These are phyloP conservation scores for Mucor circinelloides DNA, from an alignment of 371 early-diverging fungal species.

Conservation along the genomic window DNA sequence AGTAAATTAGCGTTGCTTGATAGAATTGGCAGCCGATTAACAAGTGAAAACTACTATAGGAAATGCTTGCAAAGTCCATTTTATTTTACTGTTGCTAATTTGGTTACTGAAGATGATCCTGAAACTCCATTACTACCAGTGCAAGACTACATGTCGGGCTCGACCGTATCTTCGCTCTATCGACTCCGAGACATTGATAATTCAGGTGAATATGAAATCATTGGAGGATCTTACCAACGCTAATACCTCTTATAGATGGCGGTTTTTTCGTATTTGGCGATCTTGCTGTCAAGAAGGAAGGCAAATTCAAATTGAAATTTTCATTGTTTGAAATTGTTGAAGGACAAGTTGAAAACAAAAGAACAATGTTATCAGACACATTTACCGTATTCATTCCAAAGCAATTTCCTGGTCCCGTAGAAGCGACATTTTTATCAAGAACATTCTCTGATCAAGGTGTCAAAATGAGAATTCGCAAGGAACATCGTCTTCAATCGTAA, in stretches of 20 bases:
- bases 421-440: constrained; percentile 82
- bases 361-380: constrained; percentile 65
- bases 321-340: constrained; percentile 75
- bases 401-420: constrained; percentile 86
- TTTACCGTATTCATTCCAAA: constrained; percentile 85
- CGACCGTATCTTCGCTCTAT: constrained; percentile 83
- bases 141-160: constrained; percentile 55
- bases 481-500: constrained; percentile 35
- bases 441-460: constrained; percentile 92
- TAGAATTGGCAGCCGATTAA: not conserved
- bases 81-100: constrained; percentile 46
- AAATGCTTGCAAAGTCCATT: constrained; percentile 56
- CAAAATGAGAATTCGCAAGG: constrained; percentile 84
- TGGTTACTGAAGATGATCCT: constrained; percentile 30
- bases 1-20: constrained; percentile 26
- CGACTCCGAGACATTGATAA: constrained; percentile 78
- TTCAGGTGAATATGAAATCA: constrained; percentile 21
- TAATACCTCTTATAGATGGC: constrained; percentile 55
- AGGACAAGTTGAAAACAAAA: constrained; percentile 67
- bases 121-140: constrained; percentile 18
- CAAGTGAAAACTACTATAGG: constrained; percentile 13
- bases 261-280: constrained; percentile 97
- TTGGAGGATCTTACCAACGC: not conserved
- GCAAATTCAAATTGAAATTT: constrained; percentile 82
- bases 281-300: constrained; percentile 84